Evolutionary conservation across 2,329 filamentous ascomycete species (phyloP).

Genomic region (Colletotrichum sp.): DNA sequence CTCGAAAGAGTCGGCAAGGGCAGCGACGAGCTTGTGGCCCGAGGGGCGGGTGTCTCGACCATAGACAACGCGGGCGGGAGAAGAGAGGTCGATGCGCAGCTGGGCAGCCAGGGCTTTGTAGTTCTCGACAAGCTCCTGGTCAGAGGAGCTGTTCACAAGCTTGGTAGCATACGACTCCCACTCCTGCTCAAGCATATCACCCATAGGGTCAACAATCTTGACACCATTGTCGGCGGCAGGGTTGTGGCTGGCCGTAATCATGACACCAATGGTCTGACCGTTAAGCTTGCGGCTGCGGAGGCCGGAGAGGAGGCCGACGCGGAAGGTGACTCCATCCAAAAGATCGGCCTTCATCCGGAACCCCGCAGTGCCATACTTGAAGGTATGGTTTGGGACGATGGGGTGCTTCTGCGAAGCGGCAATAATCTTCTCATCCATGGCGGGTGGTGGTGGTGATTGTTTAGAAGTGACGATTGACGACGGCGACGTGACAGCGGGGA

Average conservation of each 20-base stretch:
- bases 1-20: conserved; percentile 80
- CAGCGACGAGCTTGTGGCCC: conserved; percentile 80
- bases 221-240: conserved; percentile 89
- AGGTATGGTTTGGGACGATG: conserved; percentile 58
- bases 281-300: conserved; percentile 89
- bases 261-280: conserved; percentile 92
- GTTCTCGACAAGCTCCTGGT: conserved; percentile 75
- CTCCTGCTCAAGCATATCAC: conserved; percentile 95
- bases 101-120: conserved; percentile 79
- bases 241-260: conserved; percentile 96
- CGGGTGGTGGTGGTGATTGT: conserved; percentile 22
- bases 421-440: conserved; percentile 61
- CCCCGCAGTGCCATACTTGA: conserved; percentile 71
- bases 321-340: conserved; percentile 90
- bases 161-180: conserved; percentile 91
- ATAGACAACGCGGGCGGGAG: conserved; percentile 82
- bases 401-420: conserved; percentile 68
- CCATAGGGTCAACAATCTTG: conserved; percentile 96
- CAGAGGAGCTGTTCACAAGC: conserved; percentile 82
- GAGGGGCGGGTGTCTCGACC: conserved; percentile 94
- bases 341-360: conserved; percentile 77
- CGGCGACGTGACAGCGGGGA: conserved; percentile 8
- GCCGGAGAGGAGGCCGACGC: conserved; percentile 87
- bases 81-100: conserved; percentile 75
- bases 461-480: background rate